A percentile compares a stretch with the other conserved stretches of the same genome.
These are phyloP conservation scores for Excoecaria cochinchinensis DNA, from an alignment of 345 rosid species.

Conservation along the genomic window DNA sequence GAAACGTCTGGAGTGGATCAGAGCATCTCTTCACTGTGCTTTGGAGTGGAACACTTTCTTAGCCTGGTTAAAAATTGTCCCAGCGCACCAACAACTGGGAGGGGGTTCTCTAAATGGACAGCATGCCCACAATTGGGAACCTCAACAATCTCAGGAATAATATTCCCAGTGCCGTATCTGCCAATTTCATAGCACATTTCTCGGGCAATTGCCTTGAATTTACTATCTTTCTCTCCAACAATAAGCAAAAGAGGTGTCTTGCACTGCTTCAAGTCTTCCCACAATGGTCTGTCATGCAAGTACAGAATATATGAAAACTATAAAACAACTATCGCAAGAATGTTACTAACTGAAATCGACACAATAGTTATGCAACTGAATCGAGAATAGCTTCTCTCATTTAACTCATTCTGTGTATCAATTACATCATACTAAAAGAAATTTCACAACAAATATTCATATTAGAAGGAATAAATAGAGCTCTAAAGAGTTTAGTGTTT, in stretches of 20 bases:
- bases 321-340: background rate
- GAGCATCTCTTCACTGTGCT: background rate
- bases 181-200: slow-evolving; percentile 44
- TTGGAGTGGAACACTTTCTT: slow-evolving; percentile 3
- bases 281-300: slow-evolving; percentile 54
- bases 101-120: slow-evolving; percentile 88
- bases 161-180: slow-evolving; percentile 6
- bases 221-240: slow-evolving; percentile 66
- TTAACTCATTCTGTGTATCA: background rate
- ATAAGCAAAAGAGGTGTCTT: slow-evolving; percentile 52
- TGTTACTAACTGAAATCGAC: background rate
- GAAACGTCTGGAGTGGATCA: background rate
- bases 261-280: slow-evolving; percentile 75
- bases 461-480: background rate
- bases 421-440: background rate
- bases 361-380: background rate
- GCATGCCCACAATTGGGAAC: slow-evolving; percentile 76
- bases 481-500: background rate
- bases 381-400: background rate
- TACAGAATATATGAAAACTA: background rate
- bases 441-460: background rate
- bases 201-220: slow-evolving; percentile 60
- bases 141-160: slow-evolving; percentile 46
- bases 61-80: slow-evolving; percentile 52
- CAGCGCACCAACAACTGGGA: slow-evolving; percentile 46